These are phyloP conservation scores for Rhodotorula graminis DNA, from an alignment of 768 basidiomycete genomes.

Conservation along the genomic window DNA sequence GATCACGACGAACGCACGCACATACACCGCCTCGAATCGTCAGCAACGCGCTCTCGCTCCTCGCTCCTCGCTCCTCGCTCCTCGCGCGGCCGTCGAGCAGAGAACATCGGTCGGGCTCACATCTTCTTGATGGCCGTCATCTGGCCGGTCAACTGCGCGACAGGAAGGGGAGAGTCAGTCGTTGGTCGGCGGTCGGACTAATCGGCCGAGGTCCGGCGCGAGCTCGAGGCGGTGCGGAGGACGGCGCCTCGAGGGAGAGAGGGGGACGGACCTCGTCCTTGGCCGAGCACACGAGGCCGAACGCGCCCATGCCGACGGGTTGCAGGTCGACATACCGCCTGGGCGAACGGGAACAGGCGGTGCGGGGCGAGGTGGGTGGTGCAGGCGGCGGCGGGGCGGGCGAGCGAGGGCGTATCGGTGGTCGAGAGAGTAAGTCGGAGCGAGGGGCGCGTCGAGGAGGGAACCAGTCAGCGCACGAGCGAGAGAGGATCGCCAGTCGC, in stretches of 20 bases:
- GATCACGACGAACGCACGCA: conserved; percentile 35
- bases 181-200: neutral
- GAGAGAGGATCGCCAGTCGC: neutral
- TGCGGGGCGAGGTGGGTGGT: neutral
- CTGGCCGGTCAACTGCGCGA: conserved; percentile 85
- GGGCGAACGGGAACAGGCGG: neutral
- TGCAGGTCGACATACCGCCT: conserved; percentile 99
- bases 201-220: neutral
- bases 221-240: no score
- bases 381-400: neutral
- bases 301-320: conserved; percentile 98
- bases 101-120: conserved; percentile 7
- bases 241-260: neutral
- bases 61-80: neutral
- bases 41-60: neutral
- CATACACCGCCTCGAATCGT: neutral
- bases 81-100: no score
- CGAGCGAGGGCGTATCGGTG: neutral
- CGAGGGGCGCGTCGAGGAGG: neutral
- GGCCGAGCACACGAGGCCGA: conserved; percentile 75
- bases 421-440: neutral
- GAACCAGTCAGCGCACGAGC: neutral
- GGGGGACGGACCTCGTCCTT: conserved; percentile 33
- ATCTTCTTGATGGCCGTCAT: conserved; percentile 95
- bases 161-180: conserved; percentile 69